Base-by-base conservation (phyloP, 345 rosid species). In the Barbarea vulgaris region DNA sequence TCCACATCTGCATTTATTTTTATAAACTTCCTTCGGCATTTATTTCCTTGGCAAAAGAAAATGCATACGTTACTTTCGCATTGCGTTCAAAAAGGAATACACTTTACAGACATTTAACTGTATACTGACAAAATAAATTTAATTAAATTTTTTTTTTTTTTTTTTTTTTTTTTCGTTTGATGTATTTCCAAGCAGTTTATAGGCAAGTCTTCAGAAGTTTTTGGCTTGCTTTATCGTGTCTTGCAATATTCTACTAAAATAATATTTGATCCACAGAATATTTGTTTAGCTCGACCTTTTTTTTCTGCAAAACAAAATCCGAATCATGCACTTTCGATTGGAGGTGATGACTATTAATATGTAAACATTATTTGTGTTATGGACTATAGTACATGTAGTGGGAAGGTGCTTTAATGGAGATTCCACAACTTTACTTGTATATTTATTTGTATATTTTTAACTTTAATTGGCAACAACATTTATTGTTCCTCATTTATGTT, bases 331-430 rank as follows among this genome's bases (percentile, higher is more conserved):
- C 39, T 31, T 51, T 61, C 9, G 59, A 65, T n/a, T 54, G 76
- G 34, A 21, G 51, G 18, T 8, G 59, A 34, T 56, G 39, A 66
- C 12, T 69, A 19, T 62, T 6, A 67, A 75, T 39, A 33, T 60
- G 69, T 37, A 30, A 67, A 50, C 71, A 62, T 69, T 70, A 61
- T 25, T 17, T 63, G 33, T 34, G 15, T 55, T 52, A 77, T 76
- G 69, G 75, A 63, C 50, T 62, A 62, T 44, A 66, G 71, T 77
- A 63, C 71, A 55, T 55, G 67, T 77, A 77, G 76, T 70, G 80
- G 81, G 81, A 66, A 21, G 69, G 73, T 65, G 77, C 81, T 78
- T 78, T 78, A 58, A 72, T 78, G 81, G 58, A 66, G 77, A 72
- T 72, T 72, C 81, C 73, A 31, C 73, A 64, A 13, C 81, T 78